A percentile compares a stretch with the other conserved stretches of the same genome.
Evolutionary conservation across 208 protist genomes (phyloP).

Genomic region (Crithidia thermophila): DNA sequence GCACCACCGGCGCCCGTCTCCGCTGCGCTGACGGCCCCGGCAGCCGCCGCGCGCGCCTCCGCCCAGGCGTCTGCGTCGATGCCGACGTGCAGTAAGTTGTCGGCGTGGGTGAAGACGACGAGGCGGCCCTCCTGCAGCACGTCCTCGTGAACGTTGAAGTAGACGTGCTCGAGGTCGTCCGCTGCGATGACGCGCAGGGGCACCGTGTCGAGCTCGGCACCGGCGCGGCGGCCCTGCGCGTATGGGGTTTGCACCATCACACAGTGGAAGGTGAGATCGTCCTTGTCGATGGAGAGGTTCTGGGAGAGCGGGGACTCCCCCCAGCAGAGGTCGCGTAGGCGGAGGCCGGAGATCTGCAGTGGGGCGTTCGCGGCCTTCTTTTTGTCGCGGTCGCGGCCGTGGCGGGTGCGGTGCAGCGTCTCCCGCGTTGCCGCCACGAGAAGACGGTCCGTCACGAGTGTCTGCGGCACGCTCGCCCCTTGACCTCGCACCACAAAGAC

Average conservation of each 20-base stretch:
- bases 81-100: conserved; percentile 38
- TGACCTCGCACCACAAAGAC: conserved; percentile 19
- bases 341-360: conserved; percentile 25
- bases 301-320: conserved; percentile 13
- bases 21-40: background rate
- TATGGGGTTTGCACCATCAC: conserved; percentile 41
- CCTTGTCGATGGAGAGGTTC: conserved; percentile 11
- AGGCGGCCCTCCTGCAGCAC: conserved; percentile 41
- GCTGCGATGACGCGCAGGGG: conserved; percentile 39
- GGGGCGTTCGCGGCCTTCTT: conserved; percentile 1
- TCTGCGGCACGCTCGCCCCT: conserved; percentile 15
- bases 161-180: conserved; percentile 39
- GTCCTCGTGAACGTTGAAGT: conserved; percentile 63
- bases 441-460: conserved; percentile 25
- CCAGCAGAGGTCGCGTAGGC: conserved; percentile 31
- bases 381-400: conserved; percentile 7
- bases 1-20: background rate
- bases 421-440: conserved; percentile 30
- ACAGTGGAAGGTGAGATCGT: conserved; percentile 28
- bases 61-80: conserved; percentile 24
- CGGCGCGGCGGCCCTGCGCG: conserved; percentile 23
- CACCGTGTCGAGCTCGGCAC: conserved; percentile 37
- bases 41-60: conserved; percentile 16
- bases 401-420: conserved; percentile 18
- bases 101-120: conserved; percentile 54